Evolutionary conservation across 768 basidiomycete species (phyloP), one percentile per base, ranked within the genome.

Genomic region (Suillus ampliporus): DNA sequence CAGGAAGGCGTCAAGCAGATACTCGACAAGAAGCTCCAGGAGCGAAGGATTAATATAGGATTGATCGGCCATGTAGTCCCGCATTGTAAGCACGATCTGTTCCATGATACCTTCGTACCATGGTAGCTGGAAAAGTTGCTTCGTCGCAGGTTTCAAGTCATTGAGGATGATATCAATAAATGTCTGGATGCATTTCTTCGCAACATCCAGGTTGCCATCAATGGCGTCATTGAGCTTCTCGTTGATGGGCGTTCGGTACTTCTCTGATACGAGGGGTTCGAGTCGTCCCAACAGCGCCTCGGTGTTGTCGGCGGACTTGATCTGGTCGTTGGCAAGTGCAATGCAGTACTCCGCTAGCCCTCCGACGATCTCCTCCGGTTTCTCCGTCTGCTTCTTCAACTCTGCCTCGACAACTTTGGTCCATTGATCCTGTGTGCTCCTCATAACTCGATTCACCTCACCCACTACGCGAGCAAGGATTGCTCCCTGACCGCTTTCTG

Each of bases 141-240:
- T 95, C 17, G 88, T 91, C 11, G 91, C 96, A 1, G 91, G 88
- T 73, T 90, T 93, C 67, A 99, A 79, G 74, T 99, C 97, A 75
- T 97, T 92, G 82, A 97, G 95, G 69, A 99, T 89, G 69, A 97
- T 88, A 68, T 93, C 92, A 71, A 99, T 95, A 61, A 99, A 86
- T 0, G 91, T 91, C 69, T 97, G 92, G 23, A 92, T 95, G 81
- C 96, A 99, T 74, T 93, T 94, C 82, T 99, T 99, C 58, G 96
- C 96, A 43, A 99, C 94, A 76, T 99, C 97, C 65, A 99, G 86
- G 76, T 96, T 99, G 4, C 97, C 97, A 73, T 99, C 97, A 67
- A 99, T 98, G 38, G 96, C 95, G 66, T 97, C 92, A 79, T 97
- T 98, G 57, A 99, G 81, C 48, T 88, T 85, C 70, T 95, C 94